Percentiles rank a stretch among this genome's conserved stretches.
Conservation (phyloP, 768 basidiomycete species). For the Collybiopsis confluens region DNA sequence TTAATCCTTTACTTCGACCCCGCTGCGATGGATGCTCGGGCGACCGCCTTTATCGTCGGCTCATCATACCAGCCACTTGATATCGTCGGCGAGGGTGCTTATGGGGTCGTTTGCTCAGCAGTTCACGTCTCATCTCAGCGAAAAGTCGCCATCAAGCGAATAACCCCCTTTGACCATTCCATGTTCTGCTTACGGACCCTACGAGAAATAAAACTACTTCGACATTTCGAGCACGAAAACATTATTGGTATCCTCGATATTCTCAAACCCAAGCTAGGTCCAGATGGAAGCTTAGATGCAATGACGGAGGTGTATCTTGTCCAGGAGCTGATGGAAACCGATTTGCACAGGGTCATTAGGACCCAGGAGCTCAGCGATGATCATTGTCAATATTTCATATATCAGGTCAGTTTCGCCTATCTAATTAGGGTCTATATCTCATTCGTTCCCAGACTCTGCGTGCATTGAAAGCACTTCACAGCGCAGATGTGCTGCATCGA, state of each 20-base stretch:
- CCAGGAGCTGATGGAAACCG: slow-evolving; percentile 86
- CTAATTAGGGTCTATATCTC: not conserved
- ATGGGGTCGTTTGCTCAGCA: slow-evolving; percentile 88
- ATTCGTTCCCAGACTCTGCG: slow-evolving; percentile 61
- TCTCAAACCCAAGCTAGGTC: slow-evolving; percentile 55
- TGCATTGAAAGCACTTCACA: slow-evolving; percentile 91
- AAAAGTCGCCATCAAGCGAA: slow-evolving; percentile 94
- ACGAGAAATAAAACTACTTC: slow-evolving; percentile 88
- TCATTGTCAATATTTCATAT: slow-evolving; percentile 96
- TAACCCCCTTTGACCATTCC: slow-evolving; percentile 91
- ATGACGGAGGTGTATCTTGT: slow-evolving; percentile 85
- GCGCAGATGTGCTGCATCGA: slow-evolving; percentile 90
- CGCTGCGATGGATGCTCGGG: slow-evolving; percentile 3
- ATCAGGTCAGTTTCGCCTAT: slow-evolving; percentile 56
- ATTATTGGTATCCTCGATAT: slow-evolving; percentile 97
- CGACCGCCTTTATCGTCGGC: slow-evolving; percentile 46
- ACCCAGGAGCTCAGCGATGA: slow-evolving; percentile 94
- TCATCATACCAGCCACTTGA: slow-evolving; percentile 69
- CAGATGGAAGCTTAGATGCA: slow-evolving; percentile 45
- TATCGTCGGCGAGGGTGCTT: slow-evolving; percentile 92
- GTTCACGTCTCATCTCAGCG: slow-evolving; percentile 72
- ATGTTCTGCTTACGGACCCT: slow-evolving; percentile 88
- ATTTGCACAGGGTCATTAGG: slow-evolving; percentile 93
- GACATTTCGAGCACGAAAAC: slow-evolving; percentile 74
- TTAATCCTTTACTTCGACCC: not conserved